Conservation (phyloP, 768 basidiomycete species). For the Naganishia antarctica region DNA sequence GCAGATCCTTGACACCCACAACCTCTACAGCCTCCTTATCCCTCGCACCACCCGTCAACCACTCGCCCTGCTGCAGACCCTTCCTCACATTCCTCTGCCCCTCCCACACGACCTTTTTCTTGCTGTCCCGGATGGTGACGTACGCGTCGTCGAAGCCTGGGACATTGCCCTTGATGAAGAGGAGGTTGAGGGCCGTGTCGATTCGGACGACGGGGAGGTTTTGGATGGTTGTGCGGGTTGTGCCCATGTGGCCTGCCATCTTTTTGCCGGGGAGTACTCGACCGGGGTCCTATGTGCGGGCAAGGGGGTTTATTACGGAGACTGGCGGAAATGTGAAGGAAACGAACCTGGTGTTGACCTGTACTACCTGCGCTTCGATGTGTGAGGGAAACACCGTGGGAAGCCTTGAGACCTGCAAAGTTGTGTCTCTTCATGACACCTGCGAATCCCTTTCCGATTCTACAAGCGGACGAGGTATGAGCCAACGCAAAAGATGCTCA, state of each 20-base stretch:
- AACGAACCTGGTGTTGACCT: slow-evolving; percentile 82
- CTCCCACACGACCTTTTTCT: slow-evolving; percentile 76
- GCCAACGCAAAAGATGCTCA: too few species aligned
- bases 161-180: slow-evolving; percentile 86
- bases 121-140: slow-evolving; percentile 78
- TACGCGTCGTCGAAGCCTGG: slow-evolving; percentile 86
- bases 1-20: slow-evolving; percentile 7
- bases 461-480: too few species aligned
- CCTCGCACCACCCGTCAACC: slow-evolving; percentile 27
- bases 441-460: slow-evolving; percentile 94
- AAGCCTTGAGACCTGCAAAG: slow-evolving; percentile 82
- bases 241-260: slow-evolving; percentile 93
- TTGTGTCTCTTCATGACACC: slow-evolving; percentile 96
- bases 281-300: slow-evolving; percentile 71
- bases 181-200: slow-evolving; percentile 75
- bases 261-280: slow-evolving; percentile 96
- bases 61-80: slow-evolving; percentile 41
- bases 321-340: slow-evolving; percentile 11
- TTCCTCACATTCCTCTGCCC: slow-evolving; percentile 56
- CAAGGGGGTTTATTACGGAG: neutral
- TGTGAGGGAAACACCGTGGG: slow-evolving; percentile 92
- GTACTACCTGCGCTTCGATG: slow-evolving; percentile 91
- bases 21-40: neutral
- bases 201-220: slow-evolving; percentile 85
- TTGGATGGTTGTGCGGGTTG: slow-evolving; percentile 71